Evolutionary conservation across 2,329 filamentous ascomycete genomes (phyloP).

Genomic region (Trichoderma sp.): DNA sequence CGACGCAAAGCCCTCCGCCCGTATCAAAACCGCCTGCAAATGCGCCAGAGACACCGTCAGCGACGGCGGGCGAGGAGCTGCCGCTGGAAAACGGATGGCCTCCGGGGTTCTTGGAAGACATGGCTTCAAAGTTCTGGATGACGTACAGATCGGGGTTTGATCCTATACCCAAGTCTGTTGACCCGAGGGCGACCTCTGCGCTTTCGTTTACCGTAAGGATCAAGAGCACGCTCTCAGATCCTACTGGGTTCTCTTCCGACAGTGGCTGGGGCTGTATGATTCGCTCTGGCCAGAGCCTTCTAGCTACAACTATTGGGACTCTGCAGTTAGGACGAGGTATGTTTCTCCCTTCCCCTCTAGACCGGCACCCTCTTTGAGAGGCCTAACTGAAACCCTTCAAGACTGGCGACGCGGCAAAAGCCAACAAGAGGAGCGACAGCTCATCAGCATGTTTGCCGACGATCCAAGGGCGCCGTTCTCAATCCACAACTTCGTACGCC

Average conservation of each 20-base stretch:
- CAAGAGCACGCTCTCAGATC: slow-evolving; percentile 74
- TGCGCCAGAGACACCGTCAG: slow-evolving; percentile 44
- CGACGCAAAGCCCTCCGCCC: slow-evolving; percentile 22
- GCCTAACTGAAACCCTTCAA: slow-evolving; percentile 24
- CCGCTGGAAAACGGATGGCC: slow-evolving; percentile 68
- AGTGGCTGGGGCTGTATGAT: slow-evolving; percentile 99
- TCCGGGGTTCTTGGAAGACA: slow-evolving; percentile 79
- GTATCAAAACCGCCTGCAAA: slow-evolving; percentile 26
- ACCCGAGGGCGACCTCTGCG: slow-evolving; percentile 65
- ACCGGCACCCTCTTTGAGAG: background rate
- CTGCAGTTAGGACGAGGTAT: slow-evolving; percentile 75
- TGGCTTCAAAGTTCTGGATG: slow-evolving; percentile 92
- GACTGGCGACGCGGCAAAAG: slow-evolving; percentile 71
- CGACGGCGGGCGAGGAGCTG: slow-evolving; percentile 47
- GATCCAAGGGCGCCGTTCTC: slow-evolving; percentile 84
- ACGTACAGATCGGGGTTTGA: slow-evolving; percentile 89
- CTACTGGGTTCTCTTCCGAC: slow-evolving; percentile 83
- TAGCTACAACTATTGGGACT: slow-evolving; percentile 79
- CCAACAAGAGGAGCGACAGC: slow-evolving; percentile 59
- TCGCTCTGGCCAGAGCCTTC: slow-evolving; percentile 84
- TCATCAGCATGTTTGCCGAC: slow-evolving; percentile 84
- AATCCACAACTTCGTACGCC: slow-evolving; percentile 88
- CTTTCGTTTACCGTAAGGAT: slow-evolving; percentile 84
- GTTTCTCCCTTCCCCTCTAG: slow-evolving; percentile 20
- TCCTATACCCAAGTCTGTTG: slow-evolving; percentile 73